Evolutionary conservation across 1,284 basidiomycete species (phyloP).

Genomic region (Marasmius sp.): DNA sequence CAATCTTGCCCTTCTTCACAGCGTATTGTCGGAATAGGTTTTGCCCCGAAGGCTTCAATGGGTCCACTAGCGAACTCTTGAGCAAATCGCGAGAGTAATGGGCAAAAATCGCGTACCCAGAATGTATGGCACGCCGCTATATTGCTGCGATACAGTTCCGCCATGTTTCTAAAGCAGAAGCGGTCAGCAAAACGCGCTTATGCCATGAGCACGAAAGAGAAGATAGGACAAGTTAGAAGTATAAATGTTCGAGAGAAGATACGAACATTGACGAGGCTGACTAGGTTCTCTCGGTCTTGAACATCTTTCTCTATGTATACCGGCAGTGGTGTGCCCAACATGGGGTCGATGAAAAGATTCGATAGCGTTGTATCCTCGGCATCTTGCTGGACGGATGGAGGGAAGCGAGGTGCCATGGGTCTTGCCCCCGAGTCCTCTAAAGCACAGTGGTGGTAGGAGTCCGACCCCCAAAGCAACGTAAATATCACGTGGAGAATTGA

Average conservation of each 20-base stretch:
- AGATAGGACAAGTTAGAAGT: neutral
- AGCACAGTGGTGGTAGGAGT: constrained; percentile 2
- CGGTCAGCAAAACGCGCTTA: constrained; percentile 4
- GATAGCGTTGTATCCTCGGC: constrained; percentile 11
- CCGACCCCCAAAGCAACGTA: neutral
- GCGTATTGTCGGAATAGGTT: constrained; percentile 74
- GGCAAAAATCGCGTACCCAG: constrained; percentile 46
- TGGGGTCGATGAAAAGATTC: constrained; percentile 73
- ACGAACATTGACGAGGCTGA: constrained; percentile 64
- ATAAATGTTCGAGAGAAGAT: constrained; percentile 5
- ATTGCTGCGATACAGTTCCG: constrained; percentile 66
- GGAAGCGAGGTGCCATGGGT: constrained; percentile 78
- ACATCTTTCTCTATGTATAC: constrained; percentile 82
- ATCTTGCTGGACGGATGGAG: constrained; percentile 48
- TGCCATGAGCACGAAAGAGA: neutral
- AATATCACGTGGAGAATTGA: neutral
- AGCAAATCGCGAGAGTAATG: neutral
- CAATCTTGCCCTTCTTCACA: constrained; percentile 73
- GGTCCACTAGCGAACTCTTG: constrained; percentile 51
- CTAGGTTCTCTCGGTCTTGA: constrained; percentile 59
- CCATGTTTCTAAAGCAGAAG: constrained; percentile 61
- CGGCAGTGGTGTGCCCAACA: constrained; percentile 70
- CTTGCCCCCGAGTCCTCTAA: constrained; percentile 40
- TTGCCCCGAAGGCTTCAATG: constrained; percentile 76
- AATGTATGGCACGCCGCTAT: constrained; percentile 74